Conservation (phyloP, 495 filamentous ascomycete species). For the Chlorociboria aeruginascens region DNA sequence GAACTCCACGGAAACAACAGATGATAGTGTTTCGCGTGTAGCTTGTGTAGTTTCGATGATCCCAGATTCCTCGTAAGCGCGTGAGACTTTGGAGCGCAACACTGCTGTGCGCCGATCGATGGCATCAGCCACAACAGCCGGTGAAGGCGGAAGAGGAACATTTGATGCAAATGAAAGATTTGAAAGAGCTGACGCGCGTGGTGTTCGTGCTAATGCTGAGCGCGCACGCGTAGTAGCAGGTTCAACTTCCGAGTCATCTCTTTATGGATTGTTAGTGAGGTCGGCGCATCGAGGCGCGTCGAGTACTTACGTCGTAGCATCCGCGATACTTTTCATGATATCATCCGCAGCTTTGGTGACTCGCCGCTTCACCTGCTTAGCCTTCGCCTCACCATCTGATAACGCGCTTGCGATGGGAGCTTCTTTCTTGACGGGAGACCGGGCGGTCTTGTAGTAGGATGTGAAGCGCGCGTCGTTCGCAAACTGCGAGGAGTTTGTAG, state of each 20-base stretch:
- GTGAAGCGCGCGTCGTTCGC: constrained; percentile 49
- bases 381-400: constrained; percentile 25
- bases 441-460: constrained; percentile 64
- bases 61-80: constrained; percentile 35
- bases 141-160: constrained; percentile 67
- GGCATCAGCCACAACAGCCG: constrained; percentile 67
- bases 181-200: constrained; percentile 37
- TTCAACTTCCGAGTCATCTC: constrained; percentile 28
- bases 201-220: constrained; percentile 44
- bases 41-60: constrained; percentile 43
- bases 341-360: constrained; percentile 38
- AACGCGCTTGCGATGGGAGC: constrained; percentile 20
- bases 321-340: neutral
- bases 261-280: constrained; percentile 1
- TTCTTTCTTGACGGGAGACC: constrained; percentile 62
- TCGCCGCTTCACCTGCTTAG: constrained; percentile 28
- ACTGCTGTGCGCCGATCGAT: constrained; percentile 64
- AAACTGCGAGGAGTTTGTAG: constrained; percentile 48
- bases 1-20: constrained; percentile 54
- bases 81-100: constrained; percentile 40
- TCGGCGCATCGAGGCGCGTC: constrained; percentile 3
- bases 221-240: constrained; percentile 22
- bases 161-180: constrained; percentile 27
- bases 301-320: constrained; percentile 15
- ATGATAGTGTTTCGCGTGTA: constrained; percentile 54